A percentile compares a stretch with the other conserved stretches of the same genome.
These are phyloP conservation scores for Thielaviopsis musarum DNA, from an alignment of 2,329 filamentous ascomycete genomes.

Conservation along the genomic window DNA sequence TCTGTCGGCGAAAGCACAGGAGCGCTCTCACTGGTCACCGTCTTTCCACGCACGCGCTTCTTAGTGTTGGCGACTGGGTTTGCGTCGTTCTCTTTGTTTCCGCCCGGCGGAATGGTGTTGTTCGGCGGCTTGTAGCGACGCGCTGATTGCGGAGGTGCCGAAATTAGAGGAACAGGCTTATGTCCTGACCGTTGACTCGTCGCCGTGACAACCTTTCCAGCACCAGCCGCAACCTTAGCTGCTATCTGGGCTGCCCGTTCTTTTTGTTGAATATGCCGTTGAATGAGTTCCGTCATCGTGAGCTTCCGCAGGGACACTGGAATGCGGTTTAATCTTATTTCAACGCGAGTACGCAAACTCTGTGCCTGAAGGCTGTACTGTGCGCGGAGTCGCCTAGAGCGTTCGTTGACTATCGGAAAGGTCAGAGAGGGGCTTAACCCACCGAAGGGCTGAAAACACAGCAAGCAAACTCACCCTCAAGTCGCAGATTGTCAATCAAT, in stretches of 20 bases:
- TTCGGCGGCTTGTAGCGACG: conserved; percentile 24
- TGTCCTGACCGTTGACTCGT: conserved; percentile 13
- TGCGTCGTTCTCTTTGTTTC: conserved; percentile 63
- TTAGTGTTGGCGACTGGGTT: conserved; percentile 47
- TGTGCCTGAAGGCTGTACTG: conserved; percentile 82
- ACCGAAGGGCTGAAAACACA: background rate
- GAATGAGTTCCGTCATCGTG: conserved; percentile 65
- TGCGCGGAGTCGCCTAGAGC: conserved; percentile 70
- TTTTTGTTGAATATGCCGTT: conserved; percentile 30
- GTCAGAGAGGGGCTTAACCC: background rate
- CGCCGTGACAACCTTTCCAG: conserved; percentile 20
- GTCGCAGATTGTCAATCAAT: conserved; percentile 72
- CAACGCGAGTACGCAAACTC: conserved; percentile 68
- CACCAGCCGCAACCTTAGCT: conserved; percentile 14
- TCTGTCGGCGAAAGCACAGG: conserved; percentile 69
- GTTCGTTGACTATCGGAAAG: conserved; percentile 52
- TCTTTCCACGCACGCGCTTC: conserved; percentile 38
- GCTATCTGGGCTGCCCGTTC: conserved; percentile 16
- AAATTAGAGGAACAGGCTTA: conserved; percentile 6
- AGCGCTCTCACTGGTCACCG: conserved; percentile 25
- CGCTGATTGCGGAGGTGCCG: conserved; percentile 5
- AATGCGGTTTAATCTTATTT: conserved; percentile 86
- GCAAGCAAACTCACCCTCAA: conserved; percentile 50
- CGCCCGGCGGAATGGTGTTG: conserved; percentile 38
- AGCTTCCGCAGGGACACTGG: conserved; percentile 61